Percentiles rank a stretch among this genome's conserved stretches.
phyloP scores from a whole-genome alignment of 768 basidiomycete genomes.

The Phanerochaete carnosa region DNA sequence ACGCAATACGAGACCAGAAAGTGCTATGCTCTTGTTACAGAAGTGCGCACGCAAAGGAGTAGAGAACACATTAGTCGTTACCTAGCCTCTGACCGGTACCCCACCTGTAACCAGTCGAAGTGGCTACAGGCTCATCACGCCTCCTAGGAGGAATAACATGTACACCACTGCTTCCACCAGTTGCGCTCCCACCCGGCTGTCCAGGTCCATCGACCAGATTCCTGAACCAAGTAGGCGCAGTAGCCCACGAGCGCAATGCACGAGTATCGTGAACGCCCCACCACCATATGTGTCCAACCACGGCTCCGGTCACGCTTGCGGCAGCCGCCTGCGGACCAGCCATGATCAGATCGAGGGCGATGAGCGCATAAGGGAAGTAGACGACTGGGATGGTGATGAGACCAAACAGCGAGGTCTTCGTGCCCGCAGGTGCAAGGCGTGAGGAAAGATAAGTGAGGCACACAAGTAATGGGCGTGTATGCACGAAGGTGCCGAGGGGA shows the following conservation, averaged over 20 bases:
- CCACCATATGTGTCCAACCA: slow-evolving; percentile 83
- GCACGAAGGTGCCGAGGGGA: slow-evolving; percentile 53
- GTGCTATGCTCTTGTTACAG: not conserved
- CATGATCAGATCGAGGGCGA: slow-evolving; percentile 67
- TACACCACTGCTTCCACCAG: slow-evolving; percentile 43
- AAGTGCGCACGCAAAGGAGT: not conserved
- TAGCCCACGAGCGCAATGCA: slow-evolving; percentile 41
- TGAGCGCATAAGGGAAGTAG: slow-evolving; percentile 73
- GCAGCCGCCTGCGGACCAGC: slow-evolving; percentile 57
- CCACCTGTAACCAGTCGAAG: slow-evolving; percentile 41
- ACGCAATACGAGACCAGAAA: too few species aligned
- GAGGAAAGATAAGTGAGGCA: slow-evolving; percentile 69
- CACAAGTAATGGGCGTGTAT: slow-evolving; percentile 64
- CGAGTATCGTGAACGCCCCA: slow-evolving; percentile 56
- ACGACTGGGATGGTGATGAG: slow-evolving; percentile 68
- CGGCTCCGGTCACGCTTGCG: slow-evolving; percentile 59
- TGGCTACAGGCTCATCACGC: slow-evolving; percentile 17
- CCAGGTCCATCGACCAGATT: slow-evolving; percentile 41
- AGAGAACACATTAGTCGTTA: not conserved
- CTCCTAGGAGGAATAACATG: slow-evolving; percentile 48
- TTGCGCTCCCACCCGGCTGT: slow-evolving; percentile 26
- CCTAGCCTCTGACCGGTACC: slow-evolving; percentile 54
- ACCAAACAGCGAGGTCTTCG: slow-evolving; percentile 75
- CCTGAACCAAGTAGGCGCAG: slow-evolving; percentile 59
- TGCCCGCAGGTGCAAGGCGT: slow-evolving; percentile 58